Conservation (phyloP, 108 stramenopile genomes). For the Pseudonitzschia delicatissima region DNA sequence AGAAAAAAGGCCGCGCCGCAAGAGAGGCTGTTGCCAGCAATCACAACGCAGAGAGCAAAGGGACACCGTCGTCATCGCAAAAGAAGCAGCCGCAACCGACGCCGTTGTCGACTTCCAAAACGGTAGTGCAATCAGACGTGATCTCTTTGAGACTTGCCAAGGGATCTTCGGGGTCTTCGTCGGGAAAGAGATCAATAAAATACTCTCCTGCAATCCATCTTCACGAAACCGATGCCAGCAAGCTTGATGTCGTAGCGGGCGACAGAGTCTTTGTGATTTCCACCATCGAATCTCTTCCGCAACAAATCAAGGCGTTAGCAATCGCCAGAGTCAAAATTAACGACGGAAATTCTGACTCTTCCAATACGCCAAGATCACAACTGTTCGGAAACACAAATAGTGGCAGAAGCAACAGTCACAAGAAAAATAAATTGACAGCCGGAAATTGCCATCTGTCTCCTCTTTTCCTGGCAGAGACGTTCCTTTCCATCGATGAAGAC, state of each 20-base stretch:
- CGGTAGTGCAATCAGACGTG: constrained; percentile 1
- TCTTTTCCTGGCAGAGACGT: constrained; percentile 5
- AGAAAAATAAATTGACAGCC: constrained; percentile 14
- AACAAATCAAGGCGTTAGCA: neutral
- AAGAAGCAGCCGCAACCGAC: neutral
- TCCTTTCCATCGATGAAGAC: neutral
- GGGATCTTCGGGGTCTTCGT: constrained; percentile 8
- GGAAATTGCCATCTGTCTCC: constrained; percentile 36
- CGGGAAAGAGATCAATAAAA: constrained; percentile 10
- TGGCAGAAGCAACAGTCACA: constrained; percentile 3
- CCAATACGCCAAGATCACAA: neutral
- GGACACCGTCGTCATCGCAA: neutral
- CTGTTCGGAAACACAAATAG: constrained; percentile 6
- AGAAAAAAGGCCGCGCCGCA: constrained; percentile 34
- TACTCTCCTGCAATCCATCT: constrained; percentile 20
- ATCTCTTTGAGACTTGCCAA: neutral
- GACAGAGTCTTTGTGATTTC: constrained; percentile 21
- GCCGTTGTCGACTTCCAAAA: constrained; percentile 1
- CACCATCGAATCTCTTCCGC: neutral
- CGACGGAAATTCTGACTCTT: neutral
- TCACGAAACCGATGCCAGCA: constrained; percentile 21
- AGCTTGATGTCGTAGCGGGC: constrained; percentile 17
- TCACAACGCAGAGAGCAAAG: neutral
- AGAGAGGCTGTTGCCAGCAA: neutral
- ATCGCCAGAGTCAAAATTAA: constrained; percentile 3